Evolutionary conservation across 768 basidiomycete species (phyloP).

Genomic region (Boletus reticuloceps): DNA sequence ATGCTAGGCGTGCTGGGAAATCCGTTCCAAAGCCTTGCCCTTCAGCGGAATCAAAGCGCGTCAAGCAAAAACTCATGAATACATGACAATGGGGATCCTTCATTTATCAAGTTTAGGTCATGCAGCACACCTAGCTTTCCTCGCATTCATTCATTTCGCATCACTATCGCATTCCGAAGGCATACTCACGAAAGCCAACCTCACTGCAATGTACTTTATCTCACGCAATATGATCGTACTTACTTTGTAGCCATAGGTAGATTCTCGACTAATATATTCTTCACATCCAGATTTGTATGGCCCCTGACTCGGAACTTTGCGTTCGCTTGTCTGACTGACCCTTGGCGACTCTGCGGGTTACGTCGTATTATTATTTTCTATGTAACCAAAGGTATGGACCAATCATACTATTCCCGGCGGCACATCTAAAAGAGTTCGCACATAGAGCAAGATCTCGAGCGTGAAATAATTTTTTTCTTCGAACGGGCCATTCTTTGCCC

Average conservation of each 20-base stretch:
- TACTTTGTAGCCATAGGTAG: neutral
- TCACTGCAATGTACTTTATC: too few species aligned
- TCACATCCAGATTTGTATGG: neutral
- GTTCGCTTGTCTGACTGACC: neutral
- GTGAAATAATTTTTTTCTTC: slow-evolving; percentile 30
- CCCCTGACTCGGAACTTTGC: neutral
- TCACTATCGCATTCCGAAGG: too few species aligned
- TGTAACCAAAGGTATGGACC: neutral
- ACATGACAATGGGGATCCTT: neutral
- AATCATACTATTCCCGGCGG: slow-evolving; percentile 1
- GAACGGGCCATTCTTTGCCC: slow-evolving; percentile 13
- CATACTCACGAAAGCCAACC: too few species aligned
- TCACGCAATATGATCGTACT: neutral
- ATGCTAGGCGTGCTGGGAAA: slow-evolving; percentile 5
- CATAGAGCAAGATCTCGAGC: neutral
- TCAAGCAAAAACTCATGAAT: neutral
- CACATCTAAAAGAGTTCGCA: neutral
- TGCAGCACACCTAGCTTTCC: neutral
- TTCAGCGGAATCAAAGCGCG: neutral
- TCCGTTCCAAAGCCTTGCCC: neutral
- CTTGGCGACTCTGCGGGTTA: neutral
- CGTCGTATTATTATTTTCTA: neutral
- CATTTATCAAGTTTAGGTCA: neutral
- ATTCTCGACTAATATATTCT: neutral
- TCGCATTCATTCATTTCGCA: neutral